Percentiles rank a stretch among this genome's conserved stretches.
Conservation (phyloP, 768 basidiomycete genomes). For the Paxillus involutus region DNA sequence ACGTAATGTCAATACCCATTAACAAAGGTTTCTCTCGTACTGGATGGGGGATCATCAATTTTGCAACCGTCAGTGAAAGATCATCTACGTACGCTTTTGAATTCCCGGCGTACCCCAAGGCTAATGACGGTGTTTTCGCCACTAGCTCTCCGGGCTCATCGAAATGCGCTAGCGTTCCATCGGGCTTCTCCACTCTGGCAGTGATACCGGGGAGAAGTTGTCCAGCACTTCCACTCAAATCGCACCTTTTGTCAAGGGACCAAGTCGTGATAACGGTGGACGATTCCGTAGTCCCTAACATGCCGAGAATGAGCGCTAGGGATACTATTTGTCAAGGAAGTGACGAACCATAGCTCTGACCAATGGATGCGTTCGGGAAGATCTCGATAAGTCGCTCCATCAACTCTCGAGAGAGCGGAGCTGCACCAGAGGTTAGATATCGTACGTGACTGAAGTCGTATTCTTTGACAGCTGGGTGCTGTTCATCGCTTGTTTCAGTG, state of each 20-base stretch:
- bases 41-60: constrained; percentile 26
- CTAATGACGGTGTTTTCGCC: constrained; percentile 59
- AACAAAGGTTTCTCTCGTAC: constrained; percentile 50
- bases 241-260: constrained; percentile 42
- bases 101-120: constrained; percentile 59
- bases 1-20: constrained; percentile 34
- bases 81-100: constrained; percentile 50
- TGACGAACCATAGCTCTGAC: constrained; percentile 57
- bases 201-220: constrained; percentile 55
- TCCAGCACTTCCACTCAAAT: constrained; percentile 56
- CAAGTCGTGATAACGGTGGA: constrained; percentile 51
- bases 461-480: constrained; percentile 41
- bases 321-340: neutral
- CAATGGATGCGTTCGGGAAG: constrained; percentile 52
- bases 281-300: constrained; percentile 63
- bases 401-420: constrained; percentile 55
- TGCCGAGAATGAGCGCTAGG: neutral
- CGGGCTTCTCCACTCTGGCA: constrained; percentile 56
- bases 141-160: constrained; percentile 65
- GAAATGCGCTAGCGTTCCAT: constrained; percentile 54
- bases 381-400: constrained; percentile 43
- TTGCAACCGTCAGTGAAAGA: neutral
- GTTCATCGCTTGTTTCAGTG: neutral
- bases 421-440: constrained; percentile 49
- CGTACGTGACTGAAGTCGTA: constrained; percentile 41